These are phyloP conservation scores for Canavalia gladiata DNA, from an alignment of 306 rosid species.

Conservation along the genomic window DNA sequence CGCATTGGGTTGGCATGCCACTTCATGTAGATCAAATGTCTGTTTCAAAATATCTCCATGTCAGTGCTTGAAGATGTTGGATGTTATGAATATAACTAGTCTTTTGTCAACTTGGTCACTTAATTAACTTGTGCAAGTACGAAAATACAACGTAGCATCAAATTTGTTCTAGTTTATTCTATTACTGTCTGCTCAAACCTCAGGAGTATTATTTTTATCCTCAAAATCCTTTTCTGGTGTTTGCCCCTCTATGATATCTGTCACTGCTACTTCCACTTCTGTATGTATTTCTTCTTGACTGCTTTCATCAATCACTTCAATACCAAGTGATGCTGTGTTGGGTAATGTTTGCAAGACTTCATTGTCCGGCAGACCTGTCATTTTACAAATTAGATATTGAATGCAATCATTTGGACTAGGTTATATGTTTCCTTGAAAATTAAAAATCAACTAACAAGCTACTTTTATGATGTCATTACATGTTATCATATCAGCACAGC, in stretches of 20 bases:
- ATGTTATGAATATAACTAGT: too few relatives aligned
- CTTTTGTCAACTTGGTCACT: not conserved
- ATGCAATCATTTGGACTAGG: not conserved
- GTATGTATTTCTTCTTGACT: constrained; percentile 1
- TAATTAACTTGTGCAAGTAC: not conserved
- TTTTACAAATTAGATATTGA: not conserved
- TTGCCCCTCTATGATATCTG: not conserved
- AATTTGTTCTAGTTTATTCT: not conserved
- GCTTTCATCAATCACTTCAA: not conserved
- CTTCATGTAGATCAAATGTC: not conserved
- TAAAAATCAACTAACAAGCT: too few relatives aligned
- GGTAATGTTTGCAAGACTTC: not conserved
- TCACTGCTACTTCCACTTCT: not conserved
- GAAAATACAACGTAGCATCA: constrained; percentile 15
- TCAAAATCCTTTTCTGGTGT: not conserved
- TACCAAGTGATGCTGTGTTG: too few relatives aligned
- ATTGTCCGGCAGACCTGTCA: constrained; percentile 9
- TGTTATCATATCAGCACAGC: too few relatives aligned
- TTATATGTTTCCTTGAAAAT: too few relatives aligned
- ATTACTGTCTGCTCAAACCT: constrained; percentile 44
- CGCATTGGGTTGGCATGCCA: not conserved
- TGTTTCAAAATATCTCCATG: not conserved
- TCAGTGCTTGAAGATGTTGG: not conserved
- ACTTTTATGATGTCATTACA: too few relatives aligned
- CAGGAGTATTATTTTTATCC: not conserved